phyloP scores from a whole-genome alignment of 2,329 filamentous ascomycete genomes.

The Verticillium nubilum region DNA sequence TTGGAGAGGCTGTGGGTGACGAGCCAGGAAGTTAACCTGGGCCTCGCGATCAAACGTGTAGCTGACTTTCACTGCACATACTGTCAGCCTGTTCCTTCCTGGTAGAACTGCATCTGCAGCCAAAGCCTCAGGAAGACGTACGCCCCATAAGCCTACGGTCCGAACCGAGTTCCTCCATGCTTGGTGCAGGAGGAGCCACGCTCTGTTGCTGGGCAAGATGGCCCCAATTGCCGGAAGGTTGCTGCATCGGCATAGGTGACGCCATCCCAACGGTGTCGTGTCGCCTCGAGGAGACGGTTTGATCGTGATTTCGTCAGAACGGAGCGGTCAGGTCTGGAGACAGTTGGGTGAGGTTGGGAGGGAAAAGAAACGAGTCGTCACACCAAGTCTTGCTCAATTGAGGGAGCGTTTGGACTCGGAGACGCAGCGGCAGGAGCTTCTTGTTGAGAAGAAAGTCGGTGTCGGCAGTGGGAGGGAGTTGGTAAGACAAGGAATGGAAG shows the following conservation, averaged over 20 bases:
- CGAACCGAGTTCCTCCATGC: background rate
- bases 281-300: background rate
- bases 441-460: background rate
- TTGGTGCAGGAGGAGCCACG: background rate
- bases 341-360: background rate
- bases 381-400: background rate
- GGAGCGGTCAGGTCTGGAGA: background rate
- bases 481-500: background rate
- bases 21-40: constrained; percentile 83
- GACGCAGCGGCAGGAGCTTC: background rate
- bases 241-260: background rate
- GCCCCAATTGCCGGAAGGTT: background rate
- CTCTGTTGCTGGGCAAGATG: background rate
- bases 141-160: background rate
- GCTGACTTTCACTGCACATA: constrained; percentile 75
- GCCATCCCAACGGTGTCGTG: background rate
- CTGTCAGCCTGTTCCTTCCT: background rate
- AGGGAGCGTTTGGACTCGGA: background rate
- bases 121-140: background rate
- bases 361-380: background rate
- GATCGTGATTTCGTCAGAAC: background rate
- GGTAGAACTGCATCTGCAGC: background rate
- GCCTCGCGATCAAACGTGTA: constrained; percentile 92
- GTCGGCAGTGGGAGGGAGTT: background rate
- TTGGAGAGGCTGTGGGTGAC: constrained; percentile 72